Conservation (phyloP, 768 basidiomycete species). For the Kwoniella botswanensis region DNA sequence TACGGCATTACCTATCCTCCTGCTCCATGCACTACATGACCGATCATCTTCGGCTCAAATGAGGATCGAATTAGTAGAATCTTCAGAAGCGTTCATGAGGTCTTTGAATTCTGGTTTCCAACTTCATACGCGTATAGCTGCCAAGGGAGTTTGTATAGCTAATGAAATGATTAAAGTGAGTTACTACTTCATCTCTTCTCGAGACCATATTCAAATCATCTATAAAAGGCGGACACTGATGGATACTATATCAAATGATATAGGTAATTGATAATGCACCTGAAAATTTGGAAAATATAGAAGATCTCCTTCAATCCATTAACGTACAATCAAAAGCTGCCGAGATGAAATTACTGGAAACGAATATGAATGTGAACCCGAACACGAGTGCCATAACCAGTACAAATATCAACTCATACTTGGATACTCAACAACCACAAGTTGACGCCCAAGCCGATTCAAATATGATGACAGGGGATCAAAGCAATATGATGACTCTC, state of each 20-base stretch:
- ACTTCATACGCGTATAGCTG: slow-evolving; percentile 1
- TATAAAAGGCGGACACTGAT: neutral
- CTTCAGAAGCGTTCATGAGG: slow-evolving; percentile 1
- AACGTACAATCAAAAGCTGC: neutral
- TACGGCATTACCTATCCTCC: slow-evolving; percentile 14
- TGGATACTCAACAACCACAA: neutral
- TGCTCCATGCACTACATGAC: slow-evolving; percentile 19
- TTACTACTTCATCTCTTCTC: neutral
- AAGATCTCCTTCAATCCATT: slow-evolving; percentile 11
- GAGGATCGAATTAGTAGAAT: neutral
- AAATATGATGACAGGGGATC: neutral
- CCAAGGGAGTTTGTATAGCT: slow-evolving; percentile 2
- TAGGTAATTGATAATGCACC: slow-evolving; percentile 19
- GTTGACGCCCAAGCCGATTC: neutral
- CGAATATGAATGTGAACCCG: neutral
- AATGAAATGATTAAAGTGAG: slow-evolving; percentile 17
- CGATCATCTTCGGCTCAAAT: neutral
- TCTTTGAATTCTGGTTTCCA: neutral
- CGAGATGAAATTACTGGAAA: neutral
- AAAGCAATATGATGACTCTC: neutral
- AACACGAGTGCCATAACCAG: neutral
- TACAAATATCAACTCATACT: neutral
- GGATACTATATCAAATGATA: neutral
- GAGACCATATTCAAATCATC: neutral
- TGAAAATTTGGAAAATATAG: slow-evolving; percentile 5